A percentile compares a stretch with the other conserved stretches of the same genome.
Conservation (phyloP, 768 basidiomycete species). For the Hydnomerulius pinastri region DNA sequence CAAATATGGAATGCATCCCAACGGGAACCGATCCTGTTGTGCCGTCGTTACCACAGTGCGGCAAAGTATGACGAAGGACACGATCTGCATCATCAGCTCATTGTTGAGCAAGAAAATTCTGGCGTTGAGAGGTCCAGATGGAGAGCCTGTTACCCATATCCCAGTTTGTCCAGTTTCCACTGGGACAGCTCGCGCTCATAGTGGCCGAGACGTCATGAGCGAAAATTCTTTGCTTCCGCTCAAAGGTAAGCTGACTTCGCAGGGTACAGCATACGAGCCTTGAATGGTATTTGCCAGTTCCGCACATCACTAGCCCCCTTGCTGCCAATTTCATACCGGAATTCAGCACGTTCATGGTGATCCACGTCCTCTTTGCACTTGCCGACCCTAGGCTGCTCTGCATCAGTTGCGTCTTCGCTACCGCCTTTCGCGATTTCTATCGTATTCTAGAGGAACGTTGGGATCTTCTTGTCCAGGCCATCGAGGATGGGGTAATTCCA, state of each 20-base stretch:
- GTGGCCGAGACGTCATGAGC: neutral
- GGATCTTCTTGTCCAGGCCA: conserved; percentile 1
- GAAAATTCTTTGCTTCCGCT: neutral
- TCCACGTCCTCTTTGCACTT: conserved; percentile 9
- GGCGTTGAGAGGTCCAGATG: neutral
- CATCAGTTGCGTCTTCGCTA: neutral
- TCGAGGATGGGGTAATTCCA: conserved; percentile 6
- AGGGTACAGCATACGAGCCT: neutral
- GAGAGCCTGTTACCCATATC: neutral
- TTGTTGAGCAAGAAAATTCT: neutral
- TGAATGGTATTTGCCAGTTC: neutral
- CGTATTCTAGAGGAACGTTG: conserved; percentile 7
- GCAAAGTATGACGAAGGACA: neutral
- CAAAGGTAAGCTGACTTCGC: neutral
- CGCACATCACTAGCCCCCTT: neutral
- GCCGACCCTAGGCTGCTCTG: neutral
- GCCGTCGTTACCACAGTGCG: neutral
- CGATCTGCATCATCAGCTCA: neutral
- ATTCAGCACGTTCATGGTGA: conserved; percentile 9
- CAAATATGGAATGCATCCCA: conserved; percentile 1
- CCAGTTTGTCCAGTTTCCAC: neutral
- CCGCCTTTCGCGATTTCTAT: conserved; percentile 1
- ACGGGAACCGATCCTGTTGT: neutral
- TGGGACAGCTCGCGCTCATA: neutral
- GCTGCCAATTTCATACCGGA: neutral